Evolutionary conservation across 495 filamentous ascomycete species (phyloP).

Genomic region (Tuber aestivum): DNA sequence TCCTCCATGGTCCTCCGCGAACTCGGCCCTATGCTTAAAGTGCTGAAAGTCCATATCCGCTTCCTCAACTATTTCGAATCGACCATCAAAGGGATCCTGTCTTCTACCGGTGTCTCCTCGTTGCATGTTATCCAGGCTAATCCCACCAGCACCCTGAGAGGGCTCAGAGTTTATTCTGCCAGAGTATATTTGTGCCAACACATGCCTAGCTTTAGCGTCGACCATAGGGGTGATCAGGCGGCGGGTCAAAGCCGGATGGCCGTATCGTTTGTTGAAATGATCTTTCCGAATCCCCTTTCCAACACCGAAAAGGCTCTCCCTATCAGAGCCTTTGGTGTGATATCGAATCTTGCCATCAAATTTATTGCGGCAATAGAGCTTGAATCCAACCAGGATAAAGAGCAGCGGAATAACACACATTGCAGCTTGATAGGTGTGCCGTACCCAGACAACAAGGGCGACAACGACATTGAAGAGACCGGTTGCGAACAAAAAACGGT

Average conservation of each 20-base stretch:
- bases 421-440: conserved; percentile 26
- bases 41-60: conserved; percentile 86
- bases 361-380: conserved; percentile 66
- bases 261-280: conserved; percentile 73
- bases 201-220: conserved; percentile 75
- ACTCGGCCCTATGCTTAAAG: conserved; percentile 83
- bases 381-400: conserved; percentile 76
- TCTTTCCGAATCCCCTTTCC: conserved; percentile 52
- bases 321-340: conserved; percentile 52
- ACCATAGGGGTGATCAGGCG: conserved; percentile 94
- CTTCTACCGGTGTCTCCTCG: conserved; percentile 65
- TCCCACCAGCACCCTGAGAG: conserved; percentile 52
- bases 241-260: conserved; percentile 84
- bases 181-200: conserved; percentile 71
- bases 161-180: conserved; percentile 59
- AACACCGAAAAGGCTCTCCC: conserved; percentile 28
- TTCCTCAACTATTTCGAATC: conserved; percentile 87
- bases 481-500: conserved; percentile 78
- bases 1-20: conserved; percentile 78
- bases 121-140: conserved; percentile 76
- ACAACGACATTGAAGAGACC: conserved; percentile 74
- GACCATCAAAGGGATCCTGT: conserved; percentile 47
- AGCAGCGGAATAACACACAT: conserved; percentile 62
- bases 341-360: conserved; percentile 76
- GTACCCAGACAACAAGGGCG: conserved; percentile 61